phyloP scores from a whole-genome alignment of 192 early-diverging fungal genomes.

The Coemansia umbellata region DNA sequence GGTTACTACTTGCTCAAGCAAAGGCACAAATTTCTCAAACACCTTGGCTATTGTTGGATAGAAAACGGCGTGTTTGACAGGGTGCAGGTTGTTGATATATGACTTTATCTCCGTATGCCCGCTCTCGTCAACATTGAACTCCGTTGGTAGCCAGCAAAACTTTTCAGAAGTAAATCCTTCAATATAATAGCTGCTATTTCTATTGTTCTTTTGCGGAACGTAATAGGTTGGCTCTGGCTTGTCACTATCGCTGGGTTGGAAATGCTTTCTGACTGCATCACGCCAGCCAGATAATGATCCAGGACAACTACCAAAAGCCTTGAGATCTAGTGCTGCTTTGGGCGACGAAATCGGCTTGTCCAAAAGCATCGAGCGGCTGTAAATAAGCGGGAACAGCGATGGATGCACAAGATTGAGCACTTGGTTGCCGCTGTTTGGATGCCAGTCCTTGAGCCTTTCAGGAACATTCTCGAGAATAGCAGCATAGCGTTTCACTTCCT shows the following conservation, averaged over 20 bases:
- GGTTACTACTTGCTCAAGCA: conserved; percentile 59
- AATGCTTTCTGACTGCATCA: background rate
- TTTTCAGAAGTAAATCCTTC: conserved; percentile 3
- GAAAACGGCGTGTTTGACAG: conserved; percentile 41
- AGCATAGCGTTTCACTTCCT: conserved; percentile 20
- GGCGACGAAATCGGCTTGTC: conserved; percentile 23
- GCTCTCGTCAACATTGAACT: conserved; percentile 53
- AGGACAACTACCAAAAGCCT: conserved; percentile 28
- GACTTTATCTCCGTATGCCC: conserved; percentile 52
- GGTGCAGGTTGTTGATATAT: conserved; percentile 78
- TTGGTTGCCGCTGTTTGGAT: conserved; percentile 46
- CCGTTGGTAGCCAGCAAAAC: conserved; percentile 64
- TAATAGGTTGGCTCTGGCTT: background rate
- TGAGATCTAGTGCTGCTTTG: conserved; percentile 14
- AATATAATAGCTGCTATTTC: too few species aligned
- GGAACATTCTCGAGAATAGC: conserved; percentile 41
- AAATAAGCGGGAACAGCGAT: conserved; percentile 52
- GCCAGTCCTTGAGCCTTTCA: conserved; percentile 38
- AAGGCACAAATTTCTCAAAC: conserved; percentile 57
- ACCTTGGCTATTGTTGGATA: conserved; percentile 54
- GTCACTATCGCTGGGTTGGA: background rate
- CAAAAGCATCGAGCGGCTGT: conserved; percentile 15
- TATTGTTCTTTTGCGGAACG: background rate
- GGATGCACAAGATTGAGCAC: conserved; percentile 56
- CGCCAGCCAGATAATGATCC: conserved; percentile 10